Evolutionary conservation across 768 basidiomycete genomes (phyloP).

Genomic region (Symmetrospora coprosmae): DNA sequence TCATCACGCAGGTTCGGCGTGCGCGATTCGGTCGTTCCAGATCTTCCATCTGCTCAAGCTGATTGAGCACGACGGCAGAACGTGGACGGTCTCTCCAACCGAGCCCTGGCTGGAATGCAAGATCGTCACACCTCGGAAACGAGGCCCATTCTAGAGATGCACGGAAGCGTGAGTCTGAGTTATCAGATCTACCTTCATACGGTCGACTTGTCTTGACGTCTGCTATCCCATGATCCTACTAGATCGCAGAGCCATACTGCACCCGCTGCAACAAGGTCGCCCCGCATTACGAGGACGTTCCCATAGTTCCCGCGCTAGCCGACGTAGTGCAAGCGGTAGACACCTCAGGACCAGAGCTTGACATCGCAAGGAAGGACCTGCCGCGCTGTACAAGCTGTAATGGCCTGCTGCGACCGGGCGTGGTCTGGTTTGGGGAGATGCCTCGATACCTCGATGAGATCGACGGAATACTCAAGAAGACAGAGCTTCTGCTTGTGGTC

Average conservation of each 20-base stretch:
- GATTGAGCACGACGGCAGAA: too few relatives aligned
- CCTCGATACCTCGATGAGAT: conserved; percentile 41
- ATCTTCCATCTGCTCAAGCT: too few relatives aligned
- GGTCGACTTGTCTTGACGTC: not conserved
- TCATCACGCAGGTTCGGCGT: too few relatives aligned
- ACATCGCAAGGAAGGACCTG: not conserved
- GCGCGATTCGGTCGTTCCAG: too few relatives aligned
- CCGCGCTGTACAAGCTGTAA: conserved; percentile 17
- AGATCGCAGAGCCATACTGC: conserved; percentile 45
- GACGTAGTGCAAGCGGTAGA: conserved; percentile 39
- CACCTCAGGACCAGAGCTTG: not conserved
- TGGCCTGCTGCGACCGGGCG: conserved; percentile 44
- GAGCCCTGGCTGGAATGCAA: not conserved
- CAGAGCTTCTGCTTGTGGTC: conserved; percentile 47
- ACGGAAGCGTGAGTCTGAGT: conserved; percentile 38
- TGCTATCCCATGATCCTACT: not conserved
- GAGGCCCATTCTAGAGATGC: conserved; percentile 44
- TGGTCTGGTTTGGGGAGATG: conserved; percentile 50
- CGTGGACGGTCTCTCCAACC: conserved; percentile 27
- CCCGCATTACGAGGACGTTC: conserved; percentile 39
- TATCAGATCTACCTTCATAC: not conserved
- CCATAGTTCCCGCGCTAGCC: conserved; percentile 42
- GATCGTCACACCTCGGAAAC: too few relatives aligned
- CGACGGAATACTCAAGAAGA: conserved; percentile 40
- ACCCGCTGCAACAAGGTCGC: conserved; percentile 42